These are phyloP conservation scores for Nemania sp. DNA, from an alignment of 2,329 filamentous ascomycete species.

Conservation along the genomic window DNA sequence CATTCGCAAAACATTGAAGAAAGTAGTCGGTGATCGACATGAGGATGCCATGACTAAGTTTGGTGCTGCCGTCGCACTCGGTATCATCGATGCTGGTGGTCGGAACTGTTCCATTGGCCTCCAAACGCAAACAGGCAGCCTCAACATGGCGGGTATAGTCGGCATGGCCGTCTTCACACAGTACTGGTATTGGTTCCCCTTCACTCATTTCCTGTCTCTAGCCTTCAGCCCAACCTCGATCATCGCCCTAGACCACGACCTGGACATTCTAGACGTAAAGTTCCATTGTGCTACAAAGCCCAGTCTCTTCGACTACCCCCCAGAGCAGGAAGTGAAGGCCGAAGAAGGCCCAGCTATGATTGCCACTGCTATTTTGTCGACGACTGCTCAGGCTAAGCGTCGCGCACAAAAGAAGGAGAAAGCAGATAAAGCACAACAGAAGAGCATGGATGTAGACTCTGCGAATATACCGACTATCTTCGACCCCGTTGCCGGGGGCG, in stretches of 20 bases:
- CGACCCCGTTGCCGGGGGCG: constrained; percentile 65
- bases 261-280: constrained; percentile 93
- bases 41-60: constrained; percentile 99
- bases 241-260: constrained; percentile 92
- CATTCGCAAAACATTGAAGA: constrained; percentile 92
- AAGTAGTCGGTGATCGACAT: constrained; percentile 92
- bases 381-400: constrained; percentile 95
- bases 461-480: constrained; percentile 79
- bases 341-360: constrained; percentile 95
- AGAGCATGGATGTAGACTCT: constrained; percentile 95
- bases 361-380: constrained; percentile 94
- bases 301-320: constrained; percentile 97
- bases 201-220: constrained; percentile 95
- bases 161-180: constrained; percentile 98
- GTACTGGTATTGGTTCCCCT: constrained; percentile 99
- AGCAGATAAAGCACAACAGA: constrained; percentile 74
- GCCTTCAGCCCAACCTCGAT: constrained; percentile 97
- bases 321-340: constrained; percentile 93
- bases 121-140: constrained; percentile 96
- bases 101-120: constrained; percentile 98
- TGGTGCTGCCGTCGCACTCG: constrained; percentile 90
- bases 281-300: constrained; percentile 95
- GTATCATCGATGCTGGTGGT: constrained; percentile 97
- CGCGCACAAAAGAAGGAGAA: constrained; percentile 92
- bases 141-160: constrained; percentile 98